Conservation (phyloP, 331 rosid species). For the Arachis monticola region DNA sequence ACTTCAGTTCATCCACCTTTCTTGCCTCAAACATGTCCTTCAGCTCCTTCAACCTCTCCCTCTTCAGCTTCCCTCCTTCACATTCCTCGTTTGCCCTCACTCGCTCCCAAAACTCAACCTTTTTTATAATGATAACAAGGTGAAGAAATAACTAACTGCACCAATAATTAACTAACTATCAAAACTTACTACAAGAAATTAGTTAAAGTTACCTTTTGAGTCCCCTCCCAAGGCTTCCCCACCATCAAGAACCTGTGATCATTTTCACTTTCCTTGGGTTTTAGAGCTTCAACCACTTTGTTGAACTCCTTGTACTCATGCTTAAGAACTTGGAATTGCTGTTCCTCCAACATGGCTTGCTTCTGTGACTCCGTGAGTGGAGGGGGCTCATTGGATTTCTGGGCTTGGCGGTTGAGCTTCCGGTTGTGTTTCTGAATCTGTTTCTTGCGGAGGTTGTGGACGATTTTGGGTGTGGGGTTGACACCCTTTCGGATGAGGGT, state of each 20-base stretch:
- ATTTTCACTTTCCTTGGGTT: constrained; percentile 17
- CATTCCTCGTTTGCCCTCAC: constrained; percentile 46
- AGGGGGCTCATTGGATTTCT: constrained; percentile 30
- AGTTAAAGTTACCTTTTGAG: constrained; percentile 22
- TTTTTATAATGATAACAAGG: no score
- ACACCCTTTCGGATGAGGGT: constrained; percentile 61
- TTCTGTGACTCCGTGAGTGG: constrained; percentile 53
- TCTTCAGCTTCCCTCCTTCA: constrained; percentile 56
- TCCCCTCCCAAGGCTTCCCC: constrained; percentile 87
- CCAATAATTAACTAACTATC: no score
- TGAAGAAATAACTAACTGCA: no score
- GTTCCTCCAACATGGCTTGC: constrained; percentile 55
- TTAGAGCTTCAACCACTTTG: constrained; percentile 46
- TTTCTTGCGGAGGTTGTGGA: constrained; percentile 86
- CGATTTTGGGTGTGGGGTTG: constrained; percentile 69
- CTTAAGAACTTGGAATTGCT: constrained; percentile 56
- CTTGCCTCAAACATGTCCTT: constrained; percentile 70
- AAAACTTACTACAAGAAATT: no score
- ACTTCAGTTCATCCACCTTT: constrained; percentile 61
- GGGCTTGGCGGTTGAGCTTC: constrained; percentile 52
- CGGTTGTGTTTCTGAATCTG: constrained; percentile 81
- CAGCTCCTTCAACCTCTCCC: constrained; percentile 71
- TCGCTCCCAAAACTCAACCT: constrained; percentile 55
- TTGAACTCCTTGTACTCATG: constrained; percentile 62
- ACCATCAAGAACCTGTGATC: constrained; percentile 38